These are phyloP conservation scores for Coniochaeta ligniaria DNA, from an alignment of 2,329 filamentous ascomycete species.

Conservation along the genomic window DNA sequence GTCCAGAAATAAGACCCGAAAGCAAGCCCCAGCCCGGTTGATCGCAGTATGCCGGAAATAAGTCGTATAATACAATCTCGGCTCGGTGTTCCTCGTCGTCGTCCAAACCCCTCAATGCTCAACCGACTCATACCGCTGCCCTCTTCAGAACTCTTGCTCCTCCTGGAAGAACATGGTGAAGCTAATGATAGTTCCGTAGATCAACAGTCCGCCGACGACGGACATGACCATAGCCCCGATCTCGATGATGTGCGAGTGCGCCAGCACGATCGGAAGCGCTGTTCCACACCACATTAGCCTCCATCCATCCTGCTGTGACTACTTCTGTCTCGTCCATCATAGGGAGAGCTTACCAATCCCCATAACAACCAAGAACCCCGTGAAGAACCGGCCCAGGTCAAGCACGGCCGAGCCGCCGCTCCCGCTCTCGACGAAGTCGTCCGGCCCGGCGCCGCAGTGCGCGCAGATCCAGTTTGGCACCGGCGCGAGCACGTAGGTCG, in stretches of 20 bases:
- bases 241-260: constrained; percentile 77
- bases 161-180: constrained; percentile 98
- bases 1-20: neutral
- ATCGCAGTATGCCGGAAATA: neutral
- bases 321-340: no score
- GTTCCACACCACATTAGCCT: constrained; percentile 10
- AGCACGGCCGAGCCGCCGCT: constrained; percentile 64
- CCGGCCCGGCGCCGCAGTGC: constrained; percentile 71
- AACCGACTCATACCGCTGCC: neutral
- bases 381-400: constrained; percentile 89
- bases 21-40: neutral
- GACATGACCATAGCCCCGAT: constrained; percentile 91
- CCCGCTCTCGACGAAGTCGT: constrained; percentile 88
- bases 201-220: constrained; percentile 82
- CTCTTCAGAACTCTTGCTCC: constrained; percentile 79
- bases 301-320: no score
- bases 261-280: constrained; percentile 85
- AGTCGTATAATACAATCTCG: neutral
- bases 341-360: constrained; percentile 68
- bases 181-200: constrained; percentile 97
- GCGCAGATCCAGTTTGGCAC: constrained; percentile 94
- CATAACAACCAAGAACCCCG: constrained; percentile 95
- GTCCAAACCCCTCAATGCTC: neutral
- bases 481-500: constrained; percentile 88
- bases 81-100: neutral